phyloP scores from a whole-genome alignment of 169 alveolate species.

The Plasmodium chabaudi region DNA sequence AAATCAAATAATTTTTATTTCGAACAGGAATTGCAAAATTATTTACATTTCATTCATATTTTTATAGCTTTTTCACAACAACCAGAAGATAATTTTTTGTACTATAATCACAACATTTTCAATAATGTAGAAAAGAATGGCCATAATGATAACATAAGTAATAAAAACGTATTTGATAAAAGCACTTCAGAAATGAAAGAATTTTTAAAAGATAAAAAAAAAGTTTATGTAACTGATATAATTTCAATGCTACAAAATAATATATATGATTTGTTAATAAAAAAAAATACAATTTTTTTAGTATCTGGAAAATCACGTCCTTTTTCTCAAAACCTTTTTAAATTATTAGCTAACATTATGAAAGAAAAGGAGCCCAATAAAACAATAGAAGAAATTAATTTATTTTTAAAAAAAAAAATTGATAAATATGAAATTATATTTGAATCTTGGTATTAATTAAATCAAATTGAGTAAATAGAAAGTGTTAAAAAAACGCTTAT shows the following conservation, averaged over 20 bases:
- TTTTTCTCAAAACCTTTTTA: constrained; percentile 60
- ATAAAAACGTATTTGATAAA: neutral
- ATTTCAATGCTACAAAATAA: constrained; percentile 24
- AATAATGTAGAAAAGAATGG: neutral
- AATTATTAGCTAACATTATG: constrained; percentile 33
- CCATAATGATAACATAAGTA: neutral
- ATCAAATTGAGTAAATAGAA: neutral
- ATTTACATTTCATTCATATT: constrained; percentile 29
- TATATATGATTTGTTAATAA: constrained; percentile 29
- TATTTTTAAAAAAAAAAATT: constrained; percentile 69
- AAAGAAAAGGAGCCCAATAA: constrained; percentile 51
- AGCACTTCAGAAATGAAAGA: constrained; percentile 20
- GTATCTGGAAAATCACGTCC: constrained; percentile 73
- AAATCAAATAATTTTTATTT: constrained; percentile 46
- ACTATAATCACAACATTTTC: neutral
- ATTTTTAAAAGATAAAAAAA: constrained; percentile 25
- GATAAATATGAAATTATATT: constrained; percentile 59
- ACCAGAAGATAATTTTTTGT: constrained; percentile 3
- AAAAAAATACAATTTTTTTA: constrained; percentile 30
- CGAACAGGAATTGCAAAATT: constrained; percentile 6
- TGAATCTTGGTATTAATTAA: constrained; percentile 72
- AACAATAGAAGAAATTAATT: constrained; percentile 49
- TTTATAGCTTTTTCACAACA: constrained; percentile 56
- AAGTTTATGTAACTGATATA: constrained; percentile 65
- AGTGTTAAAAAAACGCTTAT: neutral